Percentiles rank a stretch among this genome's conserved stretches.
phyloP scores from a whole-genome alignment of 2,329 filamentous ascomycete species.

The Penicillium fuscoglaucum region DNA sequence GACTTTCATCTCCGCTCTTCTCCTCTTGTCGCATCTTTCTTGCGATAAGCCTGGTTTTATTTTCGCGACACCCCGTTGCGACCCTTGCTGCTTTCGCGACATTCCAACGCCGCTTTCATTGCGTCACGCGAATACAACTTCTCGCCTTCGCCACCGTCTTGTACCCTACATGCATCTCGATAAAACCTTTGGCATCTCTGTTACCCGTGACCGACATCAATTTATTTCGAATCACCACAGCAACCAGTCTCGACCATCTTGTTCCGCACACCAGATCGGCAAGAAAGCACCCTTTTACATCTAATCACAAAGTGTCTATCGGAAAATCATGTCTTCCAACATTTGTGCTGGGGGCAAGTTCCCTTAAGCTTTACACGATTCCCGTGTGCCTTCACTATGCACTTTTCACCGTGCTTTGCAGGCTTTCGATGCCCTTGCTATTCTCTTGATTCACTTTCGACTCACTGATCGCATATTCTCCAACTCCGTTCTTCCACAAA shows the following conservation, averaged over 20 bases:
- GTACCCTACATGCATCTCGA: conserved; percentile 8
- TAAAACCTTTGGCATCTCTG: neutral
- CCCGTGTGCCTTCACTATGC: conserved; percentile 34
- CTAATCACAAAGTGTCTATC: conserved; percentile 5
- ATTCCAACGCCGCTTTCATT: conserved; percentile 24
- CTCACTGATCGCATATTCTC: conserved; percentile 11
- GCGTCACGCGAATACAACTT: conserved; percentile 15
- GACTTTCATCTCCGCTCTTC: conserved; percentile 5
- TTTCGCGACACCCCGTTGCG: neutral
- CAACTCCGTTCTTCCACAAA: neutral
- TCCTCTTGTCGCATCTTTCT: neutral
- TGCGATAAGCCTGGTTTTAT: neutral
- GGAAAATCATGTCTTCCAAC: conserved; percentile 28
- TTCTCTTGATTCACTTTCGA: conserved; percentile 7
- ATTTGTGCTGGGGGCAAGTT: conserved; percentile 28
- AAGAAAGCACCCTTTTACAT: conserved; percentile 6
- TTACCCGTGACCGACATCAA: neutral
- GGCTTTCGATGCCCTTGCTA: conserved; percentile 35
- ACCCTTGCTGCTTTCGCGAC: conserved; percentile 2
- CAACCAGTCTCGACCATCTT: neutral
- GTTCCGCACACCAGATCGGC: neutral
- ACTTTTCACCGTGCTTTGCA: conserved; percentile 28
- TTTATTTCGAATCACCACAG: neutral
- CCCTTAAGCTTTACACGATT: conserved; percentile 29
- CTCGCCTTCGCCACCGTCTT: conserved; percentile 3